These are phyloP conservation scores for Acanthochlamys bracteata DNA, from an alignment of 106 monocot species.

Conservation along the genomic window DNA sequence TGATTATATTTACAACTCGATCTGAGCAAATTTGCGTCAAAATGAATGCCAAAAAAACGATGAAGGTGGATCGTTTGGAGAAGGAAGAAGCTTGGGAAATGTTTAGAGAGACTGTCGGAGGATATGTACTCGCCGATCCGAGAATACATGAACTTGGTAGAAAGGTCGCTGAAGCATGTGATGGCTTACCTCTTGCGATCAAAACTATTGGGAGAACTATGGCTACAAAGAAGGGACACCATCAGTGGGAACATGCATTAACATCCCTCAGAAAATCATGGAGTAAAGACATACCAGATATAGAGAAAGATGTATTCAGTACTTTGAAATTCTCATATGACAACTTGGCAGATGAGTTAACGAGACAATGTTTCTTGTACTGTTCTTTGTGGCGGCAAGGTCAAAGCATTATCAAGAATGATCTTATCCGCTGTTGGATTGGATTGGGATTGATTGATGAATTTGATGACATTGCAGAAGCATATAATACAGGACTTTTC, in stretches of 20 bases:
- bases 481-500: neutral
- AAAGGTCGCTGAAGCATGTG: constrained; percentile 12
- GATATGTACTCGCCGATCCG: neutral
- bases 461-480: neutral
- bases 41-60: constrained; percentile 1
- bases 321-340: neutral
- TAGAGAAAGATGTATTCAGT: neutral
- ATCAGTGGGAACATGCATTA: neutral
- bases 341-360: neutral
- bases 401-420: too few species aligned
- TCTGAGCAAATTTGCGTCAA: neutral
- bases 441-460: neutral
- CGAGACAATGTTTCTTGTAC: too few species aligned
- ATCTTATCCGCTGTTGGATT: too few species aligned
- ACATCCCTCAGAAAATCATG: neutral
- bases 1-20: neutral
- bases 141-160: neutral
- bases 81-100: constrained; percentile 3
- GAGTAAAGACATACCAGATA: neutral
- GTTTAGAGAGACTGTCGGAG: constrained; percentile 6
- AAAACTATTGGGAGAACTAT: constrained; percentile 3
- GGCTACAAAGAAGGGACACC: neutral
- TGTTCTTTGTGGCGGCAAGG: too few species aligned
- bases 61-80: constrained; percentile 7
- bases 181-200: constrained; percentile 22